Conservation (phyloP, 441 rosid species). For the Pelargonium myrrhifolium region DNA sequence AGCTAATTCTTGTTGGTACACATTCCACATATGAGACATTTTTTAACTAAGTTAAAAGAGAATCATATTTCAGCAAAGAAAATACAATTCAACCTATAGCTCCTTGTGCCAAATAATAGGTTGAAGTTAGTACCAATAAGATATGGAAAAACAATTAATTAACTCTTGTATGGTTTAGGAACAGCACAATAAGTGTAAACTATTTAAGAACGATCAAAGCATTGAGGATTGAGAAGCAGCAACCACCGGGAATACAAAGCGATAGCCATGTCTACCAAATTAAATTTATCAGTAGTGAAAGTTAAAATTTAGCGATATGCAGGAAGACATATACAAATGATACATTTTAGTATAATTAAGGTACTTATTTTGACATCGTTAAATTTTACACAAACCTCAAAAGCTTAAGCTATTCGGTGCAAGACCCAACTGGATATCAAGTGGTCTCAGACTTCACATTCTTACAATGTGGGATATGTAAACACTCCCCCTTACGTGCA, state of each 20-base stretch:
- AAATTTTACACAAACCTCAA: too few species aligned
- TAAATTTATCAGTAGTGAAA: neutral
- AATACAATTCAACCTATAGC: neutral
- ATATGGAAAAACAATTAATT: too few species aligned
- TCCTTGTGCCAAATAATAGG: neutral
- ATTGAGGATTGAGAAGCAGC: neutral
- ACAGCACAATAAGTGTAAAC: too few species aligned
- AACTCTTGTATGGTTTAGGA: too few species aligned
- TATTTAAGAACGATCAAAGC: neutral
- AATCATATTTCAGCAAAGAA: neutral
- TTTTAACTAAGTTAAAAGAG: neutral
- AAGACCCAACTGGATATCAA: too few species aligned
- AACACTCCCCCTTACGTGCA: too few species aligned
- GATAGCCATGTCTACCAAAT: neutral
- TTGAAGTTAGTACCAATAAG: too few species aligned
- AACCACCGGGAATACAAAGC: neutral
- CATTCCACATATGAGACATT: neutral
- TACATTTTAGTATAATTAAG: too few species aligned
- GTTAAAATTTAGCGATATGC: neutral
- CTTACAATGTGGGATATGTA: too few species aligned
- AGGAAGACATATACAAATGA: neutral
- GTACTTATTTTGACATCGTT: too few species aligned
- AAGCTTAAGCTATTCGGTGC: too few species aligned
- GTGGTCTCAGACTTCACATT: too few species aligned
- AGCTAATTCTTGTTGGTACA: neutral